Conservation (phyloP, 2,329 filamentous ascomycete genomes). For the Claviceps pusilla region DNA sequence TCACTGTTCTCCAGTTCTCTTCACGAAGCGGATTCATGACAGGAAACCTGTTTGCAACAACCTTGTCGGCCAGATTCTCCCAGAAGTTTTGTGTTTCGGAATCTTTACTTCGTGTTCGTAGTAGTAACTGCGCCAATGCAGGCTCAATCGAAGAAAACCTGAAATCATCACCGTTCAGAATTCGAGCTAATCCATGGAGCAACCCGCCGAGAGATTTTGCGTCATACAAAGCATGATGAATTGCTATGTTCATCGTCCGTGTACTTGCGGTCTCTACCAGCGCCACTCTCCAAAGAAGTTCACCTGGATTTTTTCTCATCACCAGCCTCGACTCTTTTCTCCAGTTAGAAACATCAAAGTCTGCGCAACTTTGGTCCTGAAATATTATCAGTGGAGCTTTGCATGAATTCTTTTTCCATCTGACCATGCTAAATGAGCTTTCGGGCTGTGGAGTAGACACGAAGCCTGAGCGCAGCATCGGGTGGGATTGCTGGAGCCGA, state of each 20-base stretch:
- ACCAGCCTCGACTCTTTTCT: conserved; percentile 15
- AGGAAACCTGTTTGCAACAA: conserved; percentile 58
- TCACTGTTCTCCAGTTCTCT: conserved; percentile 16
- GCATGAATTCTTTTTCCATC: conserved; percentile 25
- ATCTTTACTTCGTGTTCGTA: conserved; percentile 14
- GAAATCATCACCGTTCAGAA: conserved; percentile 11
- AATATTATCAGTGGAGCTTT: conserved; percentile 7
- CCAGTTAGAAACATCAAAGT: conserved; percentile 17
- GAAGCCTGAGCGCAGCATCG: conserved; percentile 68
- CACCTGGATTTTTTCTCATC: conserved; percentile 30
- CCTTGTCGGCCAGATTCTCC: conserved; percentile 35
- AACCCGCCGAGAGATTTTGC: conserved; percentile 56
- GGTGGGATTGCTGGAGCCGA: conserved; percentile 36
- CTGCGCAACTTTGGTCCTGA: neutral
- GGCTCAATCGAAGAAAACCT: conserved; percentile 15
- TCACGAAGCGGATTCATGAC: conserved; percentile 50
- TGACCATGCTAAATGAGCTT: conserved; percentile 60
- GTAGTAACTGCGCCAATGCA: conserved; percentile 28
- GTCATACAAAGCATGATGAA: conserved; percentile 79
- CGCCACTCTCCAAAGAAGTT: conserved; percentile 48
- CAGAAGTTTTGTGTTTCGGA: conserved; percentile 43
- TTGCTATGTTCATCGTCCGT: conserved; percentile 28
- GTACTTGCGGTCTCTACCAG: conserved; percentile 22
- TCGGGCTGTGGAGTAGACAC: conserved; percentile 42
- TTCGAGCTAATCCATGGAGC: conserved; percentile 38